phyloP scores from a whole-genome alignment of 768 basidiomycete species.

The Boletus reticulatus region DNA sequence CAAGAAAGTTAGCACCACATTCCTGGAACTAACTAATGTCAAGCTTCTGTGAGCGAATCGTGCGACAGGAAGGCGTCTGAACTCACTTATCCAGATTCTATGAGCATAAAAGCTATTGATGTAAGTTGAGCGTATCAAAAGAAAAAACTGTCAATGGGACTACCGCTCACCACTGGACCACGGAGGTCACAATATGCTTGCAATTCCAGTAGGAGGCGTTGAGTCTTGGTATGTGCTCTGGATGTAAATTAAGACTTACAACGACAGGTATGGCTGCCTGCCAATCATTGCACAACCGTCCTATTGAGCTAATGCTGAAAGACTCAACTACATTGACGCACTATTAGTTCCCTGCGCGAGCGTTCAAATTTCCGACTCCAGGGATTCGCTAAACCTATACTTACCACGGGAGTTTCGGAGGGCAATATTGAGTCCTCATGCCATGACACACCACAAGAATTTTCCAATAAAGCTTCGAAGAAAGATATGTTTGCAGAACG shows the following conservation, averaged over 20 bases:
- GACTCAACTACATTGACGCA: background rate
- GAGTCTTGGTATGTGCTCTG: no score
- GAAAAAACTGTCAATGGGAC: background rate
- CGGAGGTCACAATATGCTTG: conserved; percentile 1
- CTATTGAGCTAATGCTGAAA: background rate
- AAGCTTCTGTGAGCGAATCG: background rate
- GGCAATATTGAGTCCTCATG: background rate
- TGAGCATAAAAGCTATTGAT: conserved; percentile 11
- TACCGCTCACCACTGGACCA: conserved; percentile 10
- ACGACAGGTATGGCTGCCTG: background rate
- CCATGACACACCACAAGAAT: conserved; percentile 1
- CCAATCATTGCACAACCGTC: background rate
- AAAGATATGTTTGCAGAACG: background rate
- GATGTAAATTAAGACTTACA: background rate
- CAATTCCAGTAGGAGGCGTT: background rate
- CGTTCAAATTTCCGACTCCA: background rate
- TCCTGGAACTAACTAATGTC: conserved; percentile 2
- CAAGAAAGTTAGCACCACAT: background rate
- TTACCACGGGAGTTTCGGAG: background rate
- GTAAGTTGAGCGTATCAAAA: background rate
- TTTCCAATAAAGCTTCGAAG: background rate
- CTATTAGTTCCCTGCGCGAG: background rate
- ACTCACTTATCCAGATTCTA: conserved; percentile 14
- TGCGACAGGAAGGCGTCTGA: no score
- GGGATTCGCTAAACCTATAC: background rate